Percentiles rank a stretch among this genome's conserved stretches.
Evolutionary conservation across 805 yeast species (phyloP).

Genomic region (Nakazawaea populi): DNA sequence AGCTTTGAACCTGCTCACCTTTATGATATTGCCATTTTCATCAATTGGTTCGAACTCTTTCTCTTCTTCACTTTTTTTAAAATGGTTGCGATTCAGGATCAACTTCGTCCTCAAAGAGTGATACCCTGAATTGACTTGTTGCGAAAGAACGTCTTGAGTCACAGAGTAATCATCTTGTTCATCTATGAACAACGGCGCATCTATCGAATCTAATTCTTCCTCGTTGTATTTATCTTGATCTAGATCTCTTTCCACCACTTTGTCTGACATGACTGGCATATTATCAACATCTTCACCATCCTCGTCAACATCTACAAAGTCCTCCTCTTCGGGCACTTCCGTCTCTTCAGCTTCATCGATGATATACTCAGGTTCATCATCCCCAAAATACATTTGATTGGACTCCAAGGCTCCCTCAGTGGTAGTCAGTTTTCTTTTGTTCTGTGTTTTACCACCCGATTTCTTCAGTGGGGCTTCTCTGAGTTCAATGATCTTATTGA

Average conservation of each 20-base stretch:
- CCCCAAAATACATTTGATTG: not conserved
- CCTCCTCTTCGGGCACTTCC: conserved; percentile 12
- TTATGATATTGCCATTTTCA: conserved; percentile 52
- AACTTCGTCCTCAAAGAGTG: conserved; percentile 49
- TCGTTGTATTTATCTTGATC: conserved; percentile 24
- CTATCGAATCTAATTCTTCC: conserved; percentile 19
- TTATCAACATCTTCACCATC: conserved; percentile 27
- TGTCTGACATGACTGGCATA: conserved; percentile 33
- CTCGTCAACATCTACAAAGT: conserved; percentile 29
- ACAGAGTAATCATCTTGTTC: conserved; percentile 18
- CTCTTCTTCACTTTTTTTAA: conserved; percentile 38
- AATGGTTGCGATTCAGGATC: conserved; percentile 35
- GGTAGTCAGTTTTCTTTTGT: not conserved
- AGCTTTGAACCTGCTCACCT: conserved; percentile 63
- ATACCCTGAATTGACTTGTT: conserved; percentile 51
- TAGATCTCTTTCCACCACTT: conserved; percentile 34
- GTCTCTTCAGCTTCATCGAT: conserved; percentile 8
- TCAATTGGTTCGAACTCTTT: conserved; percentile 65
- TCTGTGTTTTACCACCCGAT: too few species aligned
- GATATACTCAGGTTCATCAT: not conserved
- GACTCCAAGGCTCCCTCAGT: conserved; percentile 3
- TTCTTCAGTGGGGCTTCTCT: conserved; percentile 14
- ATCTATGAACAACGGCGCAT: conserved; percentile 10
- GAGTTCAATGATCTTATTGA: conserved; percentile 42
- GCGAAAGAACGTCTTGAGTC: conserved; percentile 30